Conservation (phyloP, 2,329 filamentous ascomycete genomes). For the Scedosporium boydii region DNA sequence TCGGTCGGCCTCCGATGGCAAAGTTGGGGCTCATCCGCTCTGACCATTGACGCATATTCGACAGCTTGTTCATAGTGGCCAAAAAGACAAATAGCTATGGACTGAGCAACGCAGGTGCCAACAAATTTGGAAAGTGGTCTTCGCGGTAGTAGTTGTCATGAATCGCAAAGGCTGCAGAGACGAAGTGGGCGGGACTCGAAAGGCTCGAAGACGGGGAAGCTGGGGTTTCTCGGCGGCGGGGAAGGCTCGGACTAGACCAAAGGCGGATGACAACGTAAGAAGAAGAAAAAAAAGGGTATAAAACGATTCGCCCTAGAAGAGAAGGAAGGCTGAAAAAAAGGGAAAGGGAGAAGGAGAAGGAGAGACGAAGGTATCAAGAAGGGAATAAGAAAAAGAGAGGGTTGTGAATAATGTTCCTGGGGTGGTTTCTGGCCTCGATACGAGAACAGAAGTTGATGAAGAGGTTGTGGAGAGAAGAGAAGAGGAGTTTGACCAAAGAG, state of each 20-base stretch:
- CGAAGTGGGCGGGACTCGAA: conserved; percentile 15
- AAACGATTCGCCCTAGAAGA: conserved; percentile 11
- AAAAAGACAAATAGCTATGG: background rate
- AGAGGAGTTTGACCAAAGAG: conserved; percentile 11
- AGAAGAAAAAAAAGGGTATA: conserved; percentile 15
- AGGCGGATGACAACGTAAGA: conserved; percentile 11
- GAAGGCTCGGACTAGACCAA: conserved; percentile 9
- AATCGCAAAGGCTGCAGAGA: background rate
- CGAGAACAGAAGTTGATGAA: conserved; percentile 6
- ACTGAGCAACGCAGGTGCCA: background rate
- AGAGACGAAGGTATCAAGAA: conserved; percentile 17
- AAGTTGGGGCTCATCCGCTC: conserved; percentile 61
- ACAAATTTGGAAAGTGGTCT: background rate
- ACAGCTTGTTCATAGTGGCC: conserved; percentile 58
- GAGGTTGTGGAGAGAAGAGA: conserved; percentile 9
- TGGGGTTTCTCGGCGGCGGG: conserved; percentile 9
- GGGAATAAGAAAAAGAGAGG: conserved; percentile 16
- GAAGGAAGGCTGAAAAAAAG: conserved; percentile 9
- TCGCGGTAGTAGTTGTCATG: conserved; percentile 25
- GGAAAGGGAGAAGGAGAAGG: conserved; percentile 14
- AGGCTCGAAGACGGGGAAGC: conserved; percentile 16
- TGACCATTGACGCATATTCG: conserved; percentile 64
- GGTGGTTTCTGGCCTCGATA: conserved; percentile 10
- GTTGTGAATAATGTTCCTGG: background rate
- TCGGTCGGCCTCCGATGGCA: conserved; percentile 47